phyloP scores from a whole-genome alignment of 2,329 filamentous ascomycete genomes.

The Fusarium agapanthi region DNA sequence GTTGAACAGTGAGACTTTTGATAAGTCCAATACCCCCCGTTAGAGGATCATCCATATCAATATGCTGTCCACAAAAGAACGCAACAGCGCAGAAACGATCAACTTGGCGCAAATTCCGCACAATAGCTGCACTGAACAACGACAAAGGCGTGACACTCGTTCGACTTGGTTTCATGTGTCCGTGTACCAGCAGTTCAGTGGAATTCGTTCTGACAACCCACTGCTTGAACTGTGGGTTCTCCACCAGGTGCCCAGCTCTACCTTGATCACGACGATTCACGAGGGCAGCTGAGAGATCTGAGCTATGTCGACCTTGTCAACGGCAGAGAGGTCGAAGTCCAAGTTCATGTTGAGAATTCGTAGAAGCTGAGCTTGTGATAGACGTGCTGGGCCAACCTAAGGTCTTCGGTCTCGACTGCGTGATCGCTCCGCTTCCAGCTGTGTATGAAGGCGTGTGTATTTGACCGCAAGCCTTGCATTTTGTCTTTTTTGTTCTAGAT shows the following conservation, averaged over 20 bases:
- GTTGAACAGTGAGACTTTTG: rapidly evolving
- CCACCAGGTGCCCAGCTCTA: not conserved
- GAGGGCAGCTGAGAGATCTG: not conserved
- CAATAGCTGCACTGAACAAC: not conserved
- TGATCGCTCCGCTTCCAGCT: not conserved
- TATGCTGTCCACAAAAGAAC: not conserved
- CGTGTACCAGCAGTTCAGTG: not conserved
- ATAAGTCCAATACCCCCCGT: rapidly evolving
- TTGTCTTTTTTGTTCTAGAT: not conserved
- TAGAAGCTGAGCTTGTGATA: not conserved
- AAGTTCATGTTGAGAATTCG: not conserved
- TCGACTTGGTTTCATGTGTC: not conserved
- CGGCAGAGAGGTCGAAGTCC: not conserved
- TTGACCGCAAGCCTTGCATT: not conserved
- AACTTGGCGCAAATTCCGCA: not conserved
- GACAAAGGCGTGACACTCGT: not conserved
- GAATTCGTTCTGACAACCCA: not conserved
- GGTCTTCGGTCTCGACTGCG: not conserved
- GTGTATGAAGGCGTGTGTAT: rapidly evolving
- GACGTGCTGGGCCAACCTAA: not conserved
- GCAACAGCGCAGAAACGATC: not conserved
- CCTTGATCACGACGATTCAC: not conserved
- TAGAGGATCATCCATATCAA: not conserved
- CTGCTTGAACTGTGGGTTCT: not conserved
- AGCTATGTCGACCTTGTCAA: not conserved